Percentiles rank a stretch among this genome's conserved stretches.
Conservation (phyloP, 305 asterid species). For the Caryopteris hybrid region DNA sequence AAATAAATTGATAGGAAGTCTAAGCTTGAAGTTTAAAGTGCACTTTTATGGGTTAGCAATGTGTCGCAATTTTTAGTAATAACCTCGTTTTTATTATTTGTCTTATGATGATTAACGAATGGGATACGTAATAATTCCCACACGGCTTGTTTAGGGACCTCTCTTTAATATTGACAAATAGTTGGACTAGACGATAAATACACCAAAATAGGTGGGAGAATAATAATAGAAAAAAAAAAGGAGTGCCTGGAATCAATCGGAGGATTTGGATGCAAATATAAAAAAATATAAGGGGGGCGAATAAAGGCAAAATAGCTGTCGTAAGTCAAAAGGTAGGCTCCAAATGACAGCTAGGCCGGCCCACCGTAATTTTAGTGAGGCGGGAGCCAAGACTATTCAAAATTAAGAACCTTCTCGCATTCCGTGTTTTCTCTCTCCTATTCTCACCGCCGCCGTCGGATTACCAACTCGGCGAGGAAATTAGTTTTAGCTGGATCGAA, state of each 20-base stretch:
- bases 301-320: conserved; percentile 28
- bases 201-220: not conserved
- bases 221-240: not conserved
- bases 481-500: no score
- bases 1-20: no score
- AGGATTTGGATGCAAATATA: not conserved
- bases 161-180: not conserved
- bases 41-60: no score
- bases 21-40: no score
- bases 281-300: not conserved
- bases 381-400: conserved; percentile 25
- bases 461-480: no score
- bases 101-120: no score
- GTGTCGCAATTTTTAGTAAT: no score
- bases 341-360: conserved; percentile 30
- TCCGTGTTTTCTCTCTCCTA: not conserved
- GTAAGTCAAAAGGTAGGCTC: conserved; percentile 16
- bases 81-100: not conserved
- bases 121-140: no score
- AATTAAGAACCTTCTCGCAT: not conserved
- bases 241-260: not conserved
- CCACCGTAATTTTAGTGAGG: conserved; percentile 3
- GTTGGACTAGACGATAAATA: not conserved
- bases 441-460: no score
- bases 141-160: not conserved